Percentiles rank a stretch among this genome's conserved stretches.
These are phyloP conservation scores for Chlorociboria aeruginascens DNA, from an alignment of 495 filamentous ascomycete species.

Conservation along the genomic window DNA sequence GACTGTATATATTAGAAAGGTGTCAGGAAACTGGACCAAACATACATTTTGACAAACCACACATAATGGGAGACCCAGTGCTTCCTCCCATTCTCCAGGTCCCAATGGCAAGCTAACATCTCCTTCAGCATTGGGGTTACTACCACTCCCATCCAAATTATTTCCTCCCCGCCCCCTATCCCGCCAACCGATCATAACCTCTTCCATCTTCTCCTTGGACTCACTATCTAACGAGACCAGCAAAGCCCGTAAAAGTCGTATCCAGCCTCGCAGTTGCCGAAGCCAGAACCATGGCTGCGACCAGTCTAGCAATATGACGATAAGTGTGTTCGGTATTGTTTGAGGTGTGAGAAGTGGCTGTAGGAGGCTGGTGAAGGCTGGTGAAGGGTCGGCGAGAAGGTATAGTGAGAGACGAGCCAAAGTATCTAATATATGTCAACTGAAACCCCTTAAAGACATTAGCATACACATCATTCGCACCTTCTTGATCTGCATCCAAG, in stretches of 20 bases:
- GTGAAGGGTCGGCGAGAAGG: slow-evolving; percentile 71
- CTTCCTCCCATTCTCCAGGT: slow-evolving; percentile 90
- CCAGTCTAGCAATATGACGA: slow-evolving; percentile 89
- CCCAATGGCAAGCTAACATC: slow-evolving; percentile 69
- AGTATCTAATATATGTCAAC: slow-evolving; percentile 46
- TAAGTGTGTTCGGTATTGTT: slow-evolving; percentile 75
- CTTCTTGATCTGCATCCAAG: slow-evolving; percentile 88
- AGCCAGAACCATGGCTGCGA: slow-evolving; percentile 87
- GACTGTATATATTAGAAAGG: slow-evolving; percentile 37
- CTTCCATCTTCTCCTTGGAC: slow-evolving; percentile 71
- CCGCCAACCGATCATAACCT: slow-evolving; percentile 56
- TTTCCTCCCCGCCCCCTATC: slow-evolving; percentile 43
- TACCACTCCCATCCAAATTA: slow-evolving; percentile 29
- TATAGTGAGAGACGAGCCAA: slow-evolving; percentile 86
- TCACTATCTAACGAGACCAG: slow-evolving; percentile 63
- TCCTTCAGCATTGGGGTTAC: slow-evolving; percentile 32
- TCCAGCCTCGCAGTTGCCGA: slow-evolving; percentile 77
- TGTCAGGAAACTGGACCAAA: not conserved
- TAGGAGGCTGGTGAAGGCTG: slow-evolving; percentile 72
- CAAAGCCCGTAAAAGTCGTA: slow-evolving; percentile 65
- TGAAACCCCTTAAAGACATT: slow-evolving; percentile 2
- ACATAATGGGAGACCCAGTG: slow-evolving; percentile 76
- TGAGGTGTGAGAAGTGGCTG: slow-evolving; percentile 75
- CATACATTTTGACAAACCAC: slow-evolving; percentile 88
- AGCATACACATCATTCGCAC: slow-evolving; percentile 27